Percentiles rank a stretch among this genome's conserved stretches.
Conservation (phyloP, 2,329 filamentous ascomycete species). For the Aspergillus flavus region DNA sequence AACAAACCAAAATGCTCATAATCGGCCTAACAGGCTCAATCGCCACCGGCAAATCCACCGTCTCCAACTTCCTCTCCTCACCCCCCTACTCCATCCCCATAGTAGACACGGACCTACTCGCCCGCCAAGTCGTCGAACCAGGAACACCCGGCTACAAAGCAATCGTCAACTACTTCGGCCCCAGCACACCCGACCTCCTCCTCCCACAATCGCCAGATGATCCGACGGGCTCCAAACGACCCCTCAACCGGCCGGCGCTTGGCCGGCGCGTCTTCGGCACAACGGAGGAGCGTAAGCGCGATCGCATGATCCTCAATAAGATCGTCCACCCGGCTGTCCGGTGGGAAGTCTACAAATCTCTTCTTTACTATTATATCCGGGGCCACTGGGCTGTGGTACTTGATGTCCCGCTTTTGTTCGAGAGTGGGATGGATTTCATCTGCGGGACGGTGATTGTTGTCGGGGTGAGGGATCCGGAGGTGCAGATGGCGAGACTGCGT, state of each 20-base stretch:
- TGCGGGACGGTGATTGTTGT: constrained; percentile 88
- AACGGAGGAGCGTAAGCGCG: constrained; percentile 67
- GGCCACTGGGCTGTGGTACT: constrained; percentile 89
- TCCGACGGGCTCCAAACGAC: constrained; percentile 40
- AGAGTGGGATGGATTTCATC: constrained; percentile 80
- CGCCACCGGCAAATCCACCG: constrained; percentile 96
- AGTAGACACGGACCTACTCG: constrained; percentile 90
- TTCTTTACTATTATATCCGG: constrained; percentile 71
- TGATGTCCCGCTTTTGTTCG: constrained; percentile 90
- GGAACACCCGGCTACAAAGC: constrained; percentile 80
- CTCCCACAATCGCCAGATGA: constrained; percentile 55
- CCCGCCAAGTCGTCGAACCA: constrained; percentile 91
- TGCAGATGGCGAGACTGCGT: constrained; percentile 80
- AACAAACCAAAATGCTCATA: constrained; percentile 69
- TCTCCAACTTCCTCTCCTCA: constrained; percentile 77
- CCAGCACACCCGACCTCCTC: constrained; percentile 83
- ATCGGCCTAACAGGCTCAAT: constrained; percentile 97
- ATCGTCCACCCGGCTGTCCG: constrained; percentile 94
- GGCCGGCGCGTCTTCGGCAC: constrained; percentile 85
- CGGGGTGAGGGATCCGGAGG: constrained; percentile 73
- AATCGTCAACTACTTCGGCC: constrained; percentile 79
- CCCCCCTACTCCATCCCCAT: constrained; percentile 85
- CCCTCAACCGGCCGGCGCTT: constrained; percentile 82
- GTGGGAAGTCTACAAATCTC: constrained; percentile 73
- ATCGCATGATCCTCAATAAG: constrained; percentile 76